Conservation (phyloP, 1,139 yeast genomes). For the Magnusiomyces sp. region DNA sequence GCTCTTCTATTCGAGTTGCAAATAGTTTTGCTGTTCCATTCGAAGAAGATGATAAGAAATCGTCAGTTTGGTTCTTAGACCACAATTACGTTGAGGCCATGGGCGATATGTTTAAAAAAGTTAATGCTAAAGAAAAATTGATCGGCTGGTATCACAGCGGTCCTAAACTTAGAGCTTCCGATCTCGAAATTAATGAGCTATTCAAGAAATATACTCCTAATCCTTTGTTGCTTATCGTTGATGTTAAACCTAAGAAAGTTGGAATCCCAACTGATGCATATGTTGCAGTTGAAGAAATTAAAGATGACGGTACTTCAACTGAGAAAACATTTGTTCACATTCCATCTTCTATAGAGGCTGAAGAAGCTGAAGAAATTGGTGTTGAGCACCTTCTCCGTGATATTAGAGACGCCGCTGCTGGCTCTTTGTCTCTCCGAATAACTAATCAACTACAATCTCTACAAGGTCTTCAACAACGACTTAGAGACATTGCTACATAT, state of each 20-base stretch:
- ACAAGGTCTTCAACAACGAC: conserved; percentile 74
- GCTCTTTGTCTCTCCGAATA: conserved; percentile 75
- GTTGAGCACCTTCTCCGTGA: conserved; percentile 94
- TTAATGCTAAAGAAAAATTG: conserved; percentile 90
- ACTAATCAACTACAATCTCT: conserved; percentile 86
- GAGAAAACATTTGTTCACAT: conserved; percentile 90
- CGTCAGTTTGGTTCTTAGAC: conserved; percentile 95
- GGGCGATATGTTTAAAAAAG: conserved; percentile 97
- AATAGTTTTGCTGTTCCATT: conserved; percentile 66
- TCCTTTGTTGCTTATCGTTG: conserved; percentile 84
- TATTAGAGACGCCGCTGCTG: conserved; percentile 94
- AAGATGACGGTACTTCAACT: conserved; percentile 92
- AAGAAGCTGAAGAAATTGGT: conserved; percentile 98
- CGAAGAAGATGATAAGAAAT: conserved; percentile 90
- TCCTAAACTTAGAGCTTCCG: conserved; percentile 82
- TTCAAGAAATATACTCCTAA: conserved; percentile 77
- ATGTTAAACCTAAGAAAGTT: conserved; percentile 69
- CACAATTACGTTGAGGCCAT: conserved; percentile 93
- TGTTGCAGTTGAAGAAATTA: conserved; percentile 87
- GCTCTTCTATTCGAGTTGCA: conserved; percentile 38
- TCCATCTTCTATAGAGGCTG: conserved; percentile 90
- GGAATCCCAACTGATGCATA: conserved; percentile 97
- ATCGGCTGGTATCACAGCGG: conserved; percentile 99
- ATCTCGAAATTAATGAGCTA: conserved; percentile 80
- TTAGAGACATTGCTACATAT: conserved; percentile 71